phyloP scores from a whole-genome alignment of 805 yeast species.

The Sugiyamaella smithiae region DNA sequence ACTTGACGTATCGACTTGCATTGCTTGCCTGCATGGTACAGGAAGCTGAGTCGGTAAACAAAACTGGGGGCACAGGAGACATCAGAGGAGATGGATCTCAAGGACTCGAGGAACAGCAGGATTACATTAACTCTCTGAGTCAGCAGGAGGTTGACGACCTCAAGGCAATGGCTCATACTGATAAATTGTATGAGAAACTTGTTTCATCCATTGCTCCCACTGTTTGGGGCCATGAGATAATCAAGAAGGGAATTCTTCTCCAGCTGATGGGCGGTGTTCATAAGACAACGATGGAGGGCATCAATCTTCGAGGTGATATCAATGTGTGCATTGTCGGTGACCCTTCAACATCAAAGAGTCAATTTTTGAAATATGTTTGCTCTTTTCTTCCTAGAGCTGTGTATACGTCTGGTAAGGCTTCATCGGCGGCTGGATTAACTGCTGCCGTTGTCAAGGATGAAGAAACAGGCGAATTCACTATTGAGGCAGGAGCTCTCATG shows the following conservation, averaged over 20 bases:
- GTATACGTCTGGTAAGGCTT: slow-evolving; percentile 96
- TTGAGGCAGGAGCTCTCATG: slow-evolving; percentile 98
- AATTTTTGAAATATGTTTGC: slow-evolving; percentile 88
- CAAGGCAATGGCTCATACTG: slow-evolving; percentile 86
- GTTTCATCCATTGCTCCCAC: slow-evolving; percentile 93
- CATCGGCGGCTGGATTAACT: slow-evolving; percentile 97
- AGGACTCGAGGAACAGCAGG: slow-evolving; percentile 73
- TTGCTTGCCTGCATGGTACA: slow-evolving; percentile 89
- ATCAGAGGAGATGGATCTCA: slow-evolving; percentile 42
- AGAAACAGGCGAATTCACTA: slow-evolving; percentile 94
- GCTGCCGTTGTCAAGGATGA: slow-evolving; percentile 98
- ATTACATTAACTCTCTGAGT: slow-evolving; percentile 71
- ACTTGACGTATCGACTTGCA: slow-evolving; percentile 85
- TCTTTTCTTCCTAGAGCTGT: slow-evolving; percentile 91
- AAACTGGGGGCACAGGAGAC: slow-evolving; percentile 36
- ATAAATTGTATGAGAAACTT: slow-evolving; percentile 75
- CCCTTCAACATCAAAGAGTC: slow-evolving; percentile 96
- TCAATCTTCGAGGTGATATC: slow-evolving; percentile 92
- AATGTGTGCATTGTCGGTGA: slow-evolving; percentile 96
- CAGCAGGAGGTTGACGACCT: slow-evolving; percentile 81
- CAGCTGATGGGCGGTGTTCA: slow-evolving; percentile 96
- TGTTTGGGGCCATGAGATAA: slow-evolving; percentile 91
- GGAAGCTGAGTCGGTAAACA: slow-evolving; percentile 46
- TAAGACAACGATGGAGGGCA: slow-evolving; percentile 89
- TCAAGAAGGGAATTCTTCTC: slow-evolving; percentile 85